Percentiles rank a stretch among this genome's conserved stretches.
These are phyloP conservation scores for Vigna trinervia DNA, from an alignment of 306 rosid genomes.

Conservation along the genomic window DNA sequence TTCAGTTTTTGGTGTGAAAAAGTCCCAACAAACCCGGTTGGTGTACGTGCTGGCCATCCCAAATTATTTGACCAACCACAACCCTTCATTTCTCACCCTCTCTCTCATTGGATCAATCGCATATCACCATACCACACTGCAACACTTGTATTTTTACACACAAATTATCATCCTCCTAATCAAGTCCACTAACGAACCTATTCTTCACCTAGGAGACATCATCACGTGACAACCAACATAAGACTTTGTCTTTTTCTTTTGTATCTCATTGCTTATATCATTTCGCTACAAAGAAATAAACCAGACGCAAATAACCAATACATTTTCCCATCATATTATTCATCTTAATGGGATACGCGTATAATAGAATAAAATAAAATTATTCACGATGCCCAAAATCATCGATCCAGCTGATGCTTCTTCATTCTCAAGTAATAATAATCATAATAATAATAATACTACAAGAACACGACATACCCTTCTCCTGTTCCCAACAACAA, in stretches of 20 bases:
- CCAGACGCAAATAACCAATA: slow-evolving; percentile 34
- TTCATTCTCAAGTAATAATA: slow-evolving; percentile 64
- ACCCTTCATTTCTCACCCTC: neutral
- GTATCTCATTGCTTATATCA: slow-evolving; percentile 39
- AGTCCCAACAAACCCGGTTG: slow-evolving; percentile 21
- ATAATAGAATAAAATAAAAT: slow-evolving; percentile 7
- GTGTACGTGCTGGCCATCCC: slow-evolving; percentile 27
- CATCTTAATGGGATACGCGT: slow-evolving; percentile 30
- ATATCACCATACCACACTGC: slow-evolving; percentile 42
- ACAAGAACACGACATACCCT: slow-evolving; percentile 54
- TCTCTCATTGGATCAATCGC: slow-evolving; percentile 25
- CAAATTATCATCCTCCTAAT: neutral
- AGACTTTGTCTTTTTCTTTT: slow-evolving; percentile 27
- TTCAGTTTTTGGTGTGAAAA: slow-evolving; percentile 38
- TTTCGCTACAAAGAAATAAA: slow-evolving; percentile 29
- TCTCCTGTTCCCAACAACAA: slow-evolving; percentile 42
- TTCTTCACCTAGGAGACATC: slow-evolving; percentile 27
- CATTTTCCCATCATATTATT: slow-evolving; percentile 40
- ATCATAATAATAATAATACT: slow-evolving; percentile 45
- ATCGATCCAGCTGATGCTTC: slow-evolving; percentile 48
- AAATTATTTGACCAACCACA: neutral
- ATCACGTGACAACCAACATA: slow-evolving; percentile 47
- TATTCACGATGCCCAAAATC: slow-evolving; percentile 52
- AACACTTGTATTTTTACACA: slow-evolving; percentile 7
- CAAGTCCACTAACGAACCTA: slow-evolving; percentile 14